Evolutionary conservation across 192 early-diverging fungal genomes (phyloP).

Genomic region (Haplosporangium gracile): DNA sequence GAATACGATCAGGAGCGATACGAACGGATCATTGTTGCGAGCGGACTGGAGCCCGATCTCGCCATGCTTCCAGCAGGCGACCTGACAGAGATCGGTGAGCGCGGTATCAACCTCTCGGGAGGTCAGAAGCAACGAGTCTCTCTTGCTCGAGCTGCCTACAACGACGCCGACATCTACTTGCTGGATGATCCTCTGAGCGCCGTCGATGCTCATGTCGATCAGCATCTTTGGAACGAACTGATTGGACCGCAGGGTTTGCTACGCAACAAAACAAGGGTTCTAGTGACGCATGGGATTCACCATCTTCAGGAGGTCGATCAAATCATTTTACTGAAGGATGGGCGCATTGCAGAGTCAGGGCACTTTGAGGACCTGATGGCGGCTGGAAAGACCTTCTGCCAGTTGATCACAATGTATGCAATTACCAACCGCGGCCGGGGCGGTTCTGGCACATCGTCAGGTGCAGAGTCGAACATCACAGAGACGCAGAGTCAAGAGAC

Average conservation of each 20-base stretch:
- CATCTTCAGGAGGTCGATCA: slow-evolving; percentile 60
- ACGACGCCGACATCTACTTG: slow-evolving; percentile 75
- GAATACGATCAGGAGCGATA: slow-evolving; percentile 24
- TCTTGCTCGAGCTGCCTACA: slow-evolving; percentile 84
- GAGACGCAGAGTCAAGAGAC: background rate
- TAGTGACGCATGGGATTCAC: slow-evolving; percentile 67
- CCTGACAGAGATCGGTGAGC: slow-evolving; percentile 73
- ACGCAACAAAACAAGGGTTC: slow-evolving; percentile 69
- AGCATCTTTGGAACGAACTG: slow-evolving; percentile 61
- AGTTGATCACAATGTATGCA: slow-evolving; percentile 51
- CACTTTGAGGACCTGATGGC: slow-evolving; percentile 63
- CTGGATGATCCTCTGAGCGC: slow-evolving; percentile 86
- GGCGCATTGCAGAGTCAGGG: slow-evolving; percentile 64
- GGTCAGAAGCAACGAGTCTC: slow-evolving; percentile 83
- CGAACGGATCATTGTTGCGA: slow-evolving; percentile 15
- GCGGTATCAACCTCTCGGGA: slow-evolving; percentile 75
- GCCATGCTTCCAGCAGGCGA: slow-evolving; percentile 34
- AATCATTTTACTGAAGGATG: slow-evolving; percentile 61
- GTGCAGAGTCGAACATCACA: background rate
- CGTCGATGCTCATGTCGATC: slow-evolving; percentile 64
- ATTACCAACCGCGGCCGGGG: slow-evolving; percentile 23
- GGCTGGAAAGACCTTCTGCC: slow-evolving; percentile 42
- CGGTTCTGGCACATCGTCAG: background rate
- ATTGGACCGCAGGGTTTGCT: slow-evolving; percentile 42
- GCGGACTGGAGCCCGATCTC: slow-evolving; percentile 27